Base-by-base conservation (phyloP, 768 basidiomycete species). In the Naganishia vaughanmartiniae region DNA sequence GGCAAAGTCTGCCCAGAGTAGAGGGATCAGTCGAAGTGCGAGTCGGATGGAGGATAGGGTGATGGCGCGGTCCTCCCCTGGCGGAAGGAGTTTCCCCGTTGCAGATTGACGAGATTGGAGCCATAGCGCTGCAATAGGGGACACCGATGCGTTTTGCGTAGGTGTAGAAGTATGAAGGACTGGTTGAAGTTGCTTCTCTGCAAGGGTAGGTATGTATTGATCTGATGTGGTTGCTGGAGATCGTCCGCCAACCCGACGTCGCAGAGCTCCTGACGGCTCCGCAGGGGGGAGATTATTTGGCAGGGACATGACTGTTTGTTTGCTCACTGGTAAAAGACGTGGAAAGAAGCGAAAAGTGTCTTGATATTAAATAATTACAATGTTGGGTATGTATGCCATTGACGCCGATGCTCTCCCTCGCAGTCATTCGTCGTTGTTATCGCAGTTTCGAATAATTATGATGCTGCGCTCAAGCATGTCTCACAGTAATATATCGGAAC, bases 41-140 rank as follows among this genome's bases (percentile, higher is more conserved):
- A 77, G 42, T 9, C 66, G 30, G 57, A 74, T 46, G 65, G 74
- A 72, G 26, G 33, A 19, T 7, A 72, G 34, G 17, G 72, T 70
- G n/a, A 77, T 26, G 4, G 74, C 63, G 24, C 76, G 58, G 31
- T 73, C 70, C 46, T 76, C 71, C 4, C 74, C 76, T 34, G 71
- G 65, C 10, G 69, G 69, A 28, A 46, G 31, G 26, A 54, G 21
- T 0, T 19, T 30, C 6, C 24, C 24, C 2, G 19, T 5, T 3
- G 68, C 17, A 2, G 45, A 31, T 19, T 42, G 55, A 36, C 68
- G 68, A 10, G 68, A 60, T 17, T 24, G 34, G n/a, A 69, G 46
- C 68, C 68, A 69, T 30, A 58, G 42, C 10, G 26, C 15, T 3
- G 68, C 36, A 31, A 33, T 53, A 21, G 57, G 68, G 1, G 65